Conservation (phyloP, 2,329 filamentous ascomycete species). For the Alternaria gansuensis region DNA sequence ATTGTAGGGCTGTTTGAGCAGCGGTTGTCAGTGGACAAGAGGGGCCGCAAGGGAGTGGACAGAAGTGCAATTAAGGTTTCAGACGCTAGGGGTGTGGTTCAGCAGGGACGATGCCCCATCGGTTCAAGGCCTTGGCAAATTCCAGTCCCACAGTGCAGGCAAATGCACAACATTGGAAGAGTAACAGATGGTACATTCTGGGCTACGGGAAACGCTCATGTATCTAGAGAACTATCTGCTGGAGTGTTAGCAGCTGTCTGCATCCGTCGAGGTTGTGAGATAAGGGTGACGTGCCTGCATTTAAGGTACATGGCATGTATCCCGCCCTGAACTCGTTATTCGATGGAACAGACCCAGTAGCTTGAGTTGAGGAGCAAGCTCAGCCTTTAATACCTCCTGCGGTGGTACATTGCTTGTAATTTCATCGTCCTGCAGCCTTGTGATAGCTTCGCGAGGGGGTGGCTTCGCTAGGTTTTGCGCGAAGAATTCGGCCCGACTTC, state of each 20-base stretch:
- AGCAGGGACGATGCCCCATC: constrained; percentile 13
- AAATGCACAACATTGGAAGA: constrained; percentile 1
- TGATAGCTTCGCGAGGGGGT: neutral
- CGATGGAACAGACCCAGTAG: neutral
- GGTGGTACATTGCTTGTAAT: neutral
- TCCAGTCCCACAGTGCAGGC: constrained; percentile 3
- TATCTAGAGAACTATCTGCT: constrained; percentile 11
- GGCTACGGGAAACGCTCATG: neutral
- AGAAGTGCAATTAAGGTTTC: constrained; percentile 32
- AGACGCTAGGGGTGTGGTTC: constrained; percentile 20
- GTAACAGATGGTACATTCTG: constrained; percentile 1
- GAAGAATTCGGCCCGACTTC: constrained; percentile 15
- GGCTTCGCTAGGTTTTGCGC: constrained; percentile 4
- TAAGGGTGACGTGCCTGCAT: constrained; percentile 6
- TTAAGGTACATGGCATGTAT: neutral
- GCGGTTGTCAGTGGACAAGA: constrained; percentile 5
- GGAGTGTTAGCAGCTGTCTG: constrained; percentile 6
- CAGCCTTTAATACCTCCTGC: neutral
- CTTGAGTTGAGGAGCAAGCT: too few relatives aligned
- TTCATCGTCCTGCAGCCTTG: neutral
- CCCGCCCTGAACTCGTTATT: neutral
- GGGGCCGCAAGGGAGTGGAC: constrained; percentile 5
- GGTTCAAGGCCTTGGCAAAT: constrained; percentile 23
- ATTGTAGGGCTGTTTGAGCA: constrained; percentile 1
- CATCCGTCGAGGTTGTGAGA: neutral